Evolutionary conservation across 2,329 filamentous ascomycete species (phyloP), one percentile per base, ranked within the genome.

Genomic region (Tolypocladium tundrense): DNA sequence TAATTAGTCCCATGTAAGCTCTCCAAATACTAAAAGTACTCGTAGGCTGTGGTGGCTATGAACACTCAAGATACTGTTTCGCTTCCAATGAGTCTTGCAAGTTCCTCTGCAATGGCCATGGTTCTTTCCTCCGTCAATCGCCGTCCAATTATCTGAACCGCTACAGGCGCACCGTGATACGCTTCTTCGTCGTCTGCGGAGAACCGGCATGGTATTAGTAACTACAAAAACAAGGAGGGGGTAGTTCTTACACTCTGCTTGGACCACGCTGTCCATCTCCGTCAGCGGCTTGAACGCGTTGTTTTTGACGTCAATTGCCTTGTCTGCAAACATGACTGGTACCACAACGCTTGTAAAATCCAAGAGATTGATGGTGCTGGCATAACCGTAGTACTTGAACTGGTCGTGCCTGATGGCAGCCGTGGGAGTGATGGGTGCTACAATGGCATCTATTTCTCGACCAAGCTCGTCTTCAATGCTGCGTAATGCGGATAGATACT

Each of bases 301-400:
- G 16, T 66, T 57, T 27, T 63, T 58, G 21, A 57, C 43, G 58
- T 78, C 75, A 0, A 75, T 45, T 2, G 59, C 59, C 62, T 74
- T 72, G 58, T 77, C 72, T 0, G 73, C 74, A 55, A 69, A 72
- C 0, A 73, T 75, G 3, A 79, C 73, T 0, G 77, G 77, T 7
- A 79, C 69, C 1, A 75, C 74, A 13, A 75, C 72, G 51, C 70
- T 74, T 2, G 74, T 73, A 42, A 70, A 72, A 52, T 77, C 74
- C 1, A 76, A 64, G 24, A 72, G 58, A 56, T 75, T 76, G 8
- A 75, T 65, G 13, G 65, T 69, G 1, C 59, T 63, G 4, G 68
- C 64, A 54, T 75, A 76, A 2, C 70, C 72, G 57, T 73, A 73
- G 61, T 74, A 74, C 31, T 65, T 67, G 61, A 71, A 75, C 57